Percentiles rank a stretch among this genome's conserved stretches.
Conservation (phyloP, 2,329 filamentous ascomycete species). For the Fusarium hostae region DNA sequence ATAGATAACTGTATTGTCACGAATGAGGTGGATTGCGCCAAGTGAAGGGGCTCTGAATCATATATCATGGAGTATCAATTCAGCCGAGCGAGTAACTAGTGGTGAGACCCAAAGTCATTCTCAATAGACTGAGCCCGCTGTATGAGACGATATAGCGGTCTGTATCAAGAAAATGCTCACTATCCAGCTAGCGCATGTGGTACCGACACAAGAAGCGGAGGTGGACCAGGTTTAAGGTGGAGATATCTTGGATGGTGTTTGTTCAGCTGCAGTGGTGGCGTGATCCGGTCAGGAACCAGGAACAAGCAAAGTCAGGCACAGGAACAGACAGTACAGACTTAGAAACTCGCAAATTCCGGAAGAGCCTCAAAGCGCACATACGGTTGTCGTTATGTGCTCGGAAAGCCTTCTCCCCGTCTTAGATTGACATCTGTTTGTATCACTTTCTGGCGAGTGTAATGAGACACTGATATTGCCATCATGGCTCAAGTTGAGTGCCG, state of each 20-base stretch:
- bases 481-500: not conserved
- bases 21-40: not conserved
- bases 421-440: not conserved
- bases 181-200: not conserved
- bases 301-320: conserved; percentile 31
- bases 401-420: not conserved
- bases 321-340: conserved; percentile 8
- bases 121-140: conserved; percentile 3
- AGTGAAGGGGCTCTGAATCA: not conserved
- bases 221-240: conserved; percentile 30
- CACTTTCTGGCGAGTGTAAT: not conserved
- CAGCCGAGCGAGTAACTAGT: conserved; percentile 9
- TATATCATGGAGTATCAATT: not conserved
- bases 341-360: conserved; percentile 8
- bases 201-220: conserved; percentile 1
- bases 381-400: not conserved
- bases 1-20: conserved; percentile 1
- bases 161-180: conserved; percentile 18
- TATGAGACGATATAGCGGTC: conserved; percentile 21
- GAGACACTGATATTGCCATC: not conserved
- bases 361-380: conserved; percentile 12
- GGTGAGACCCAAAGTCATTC: not conserved
- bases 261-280: conserved; percentile 29
- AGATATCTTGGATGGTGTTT: conserved; percentile 14
- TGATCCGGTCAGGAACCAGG: conserved; percentile 38